Evolutionary conservation across 2,329 filamentous ascomycete species (phyloP).

Genomic region (Talaromyces sp.): DNA sequence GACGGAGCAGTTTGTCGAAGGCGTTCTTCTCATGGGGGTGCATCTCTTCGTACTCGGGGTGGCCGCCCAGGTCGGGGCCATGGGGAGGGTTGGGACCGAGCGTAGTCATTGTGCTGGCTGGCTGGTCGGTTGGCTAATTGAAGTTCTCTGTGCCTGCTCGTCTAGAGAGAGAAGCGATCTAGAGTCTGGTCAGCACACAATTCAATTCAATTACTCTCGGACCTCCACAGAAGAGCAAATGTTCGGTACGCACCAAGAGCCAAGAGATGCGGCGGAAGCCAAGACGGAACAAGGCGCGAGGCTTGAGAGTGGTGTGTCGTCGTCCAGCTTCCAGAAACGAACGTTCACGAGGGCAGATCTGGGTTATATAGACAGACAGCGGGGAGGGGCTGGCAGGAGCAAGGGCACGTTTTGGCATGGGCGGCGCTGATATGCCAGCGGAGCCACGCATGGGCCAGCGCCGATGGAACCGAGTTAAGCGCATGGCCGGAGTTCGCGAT

Average conservation of each 20-base stretch:
- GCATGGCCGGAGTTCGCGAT: not conserved
- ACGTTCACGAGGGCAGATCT: not conserved
- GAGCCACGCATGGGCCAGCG: not conserved
- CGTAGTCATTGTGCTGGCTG: slow-evolving; percentile 26
- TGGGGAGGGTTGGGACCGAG: slow-evolving; percentile 41
- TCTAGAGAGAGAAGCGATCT: not conserved
- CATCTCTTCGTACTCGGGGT: slow-evolving; percentile 47
- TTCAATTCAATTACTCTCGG: not conserved
- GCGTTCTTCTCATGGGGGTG: slow-evolving; percentile 54
- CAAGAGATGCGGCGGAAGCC: not conserved
- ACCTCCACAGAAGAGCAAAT: not conserved
- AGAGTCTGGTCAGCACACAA: not conserved
- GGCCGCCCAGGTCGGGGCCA: slow-evolving; percentile 44
- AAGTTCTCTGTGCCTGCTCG: not conserved
- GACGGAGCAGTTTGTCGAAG: slow-evolving; percentile 76
- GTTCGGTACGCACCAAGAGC: not conserved
- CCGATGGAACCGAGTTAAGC: not conserved
- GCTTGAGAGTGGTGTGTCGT: not conserved
- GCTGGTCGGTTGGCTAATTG: not conserved
- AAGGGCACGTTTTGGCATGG: slow-evolving; percentile 9
- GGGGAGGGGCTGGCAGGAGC: not conserved
- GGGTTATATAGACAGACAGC: not conserved
- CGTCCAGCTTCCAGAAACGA: not conserved
- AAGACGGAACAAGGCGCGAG: not conserved
- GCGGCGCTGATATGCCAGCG: slow-evolving; percentile 7